Base-by-base conservation (phyloP, 805 yeast species). In the Tanozyma kutaoensis region DNA sequence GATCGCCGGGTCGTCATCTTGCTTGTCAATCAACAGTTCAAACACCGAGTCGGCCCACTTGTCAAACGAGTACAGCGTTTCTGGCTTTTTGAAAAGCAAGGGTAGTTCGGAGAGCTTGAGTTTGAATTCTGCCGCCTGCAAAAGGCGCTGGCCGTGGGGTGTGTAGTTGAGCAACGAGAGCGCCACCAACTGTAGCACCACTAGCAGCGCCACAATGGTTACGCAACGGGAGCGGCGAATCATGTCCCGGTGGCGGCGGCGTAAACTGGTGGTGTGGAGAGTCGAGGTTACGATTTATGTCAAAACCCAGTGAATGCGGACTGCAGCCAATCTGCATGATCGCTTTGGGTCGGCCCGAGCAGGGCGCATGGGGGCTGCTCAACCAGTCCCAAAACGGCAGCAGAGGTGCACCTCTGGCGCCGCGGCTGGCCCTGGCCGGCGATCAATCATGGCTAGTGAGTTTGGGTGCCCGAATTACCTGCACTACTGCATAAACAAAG, bases 221-320 rank as follows among this genome's bases (percentile, higher is more conserved):
- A 26, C 17, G 23, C 28, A 21, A 12, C 37, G 34, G 22, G 33
- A 26, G 13, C 35, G 32, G 24, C 39, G 35, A 13, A 29, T 17
- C n/a, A n/a, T n/a, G n/a, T n/a, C n/a, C n/a, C n/a, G n/a, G n/a
- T n/a, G n/a, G n/a, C n/a, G n/a, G n/a, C n/a, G n/a, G n/a, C n/a
- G n/a, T n/a, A n/a, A n/a, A n/a, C n/a, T n/a, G n/a, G n/a, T n/a
- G n/a, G n/a, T n/a, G n/a, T n/a, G n/a, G n/a, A n/a, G n/a, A n/a
- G n/a, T n/a, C n/a, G n/a, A n/a, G n/a, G n/a, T n/a, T n/a, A n/a
- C n/a, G n/a, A n/a, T n/a, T n/a, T n/a, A n/a, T n/a, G n/a, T 24
- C 22, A 26, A 29, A 29, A 25, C 11, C 9, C 8, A 17, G 20
- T 17, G 20, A 8, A 17, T 8, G 20, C 20, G 8, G 9, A 17